These are phyloP conservation scores for Daldinia childiae DNA, from an alignment of 495 filamentous ascomycete genomes.

Conservation along the genomic window DNA sequence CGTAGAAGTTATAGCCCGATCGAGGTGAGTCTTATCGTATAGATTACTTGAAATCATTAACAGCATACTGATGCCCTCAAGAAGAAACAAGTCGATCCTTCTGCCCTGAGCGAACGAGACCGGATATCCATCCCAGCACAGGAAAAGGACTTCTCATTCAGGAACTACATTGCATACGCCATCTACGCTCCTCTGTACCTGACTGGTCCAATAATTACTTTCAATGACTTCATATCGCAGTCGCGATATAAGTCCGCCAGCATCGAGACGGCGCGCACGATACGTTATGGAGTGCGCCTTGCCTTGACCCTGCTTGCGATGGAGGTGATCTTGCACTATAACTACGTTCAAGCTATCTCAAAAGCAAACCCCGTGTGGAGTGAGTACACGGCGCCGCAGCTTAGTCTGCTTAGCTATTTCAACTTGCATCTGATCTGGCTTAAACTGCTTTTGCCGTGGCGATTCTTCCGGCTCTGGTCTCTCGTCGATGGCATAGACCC, in stretches of 20 bases:
- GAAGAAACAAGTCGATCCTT: slow-evolving; percentile 97
- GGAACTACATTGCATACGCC: slow-evolving; percentile 85
- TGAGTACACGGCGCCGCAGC: slow-evolving; percentile 85
- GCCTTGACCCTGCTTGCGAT: slow-evolving; percentile 81
- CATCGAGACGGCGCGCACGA: slow-evolving; percentile 70
- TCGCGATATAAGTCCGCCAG: slow-evolving; percentile 71
- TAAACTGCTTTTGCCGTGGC: slow-evolving; percentile 95
- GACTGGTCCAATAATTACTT: slow-evolving; percentile 91
- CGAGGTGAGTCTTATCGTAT: slow-evolving; percentile 73
- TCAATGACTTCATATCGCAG: slow-evolving; percentile 98
- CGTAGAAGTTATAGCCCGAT: slow-evolving; percentile 71
- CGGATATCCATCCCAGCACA: slow-evolving; percentile 79
- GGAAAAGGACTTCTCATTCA: slow-evolving; percentile 74
- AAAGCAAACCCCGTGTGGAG: slow-evolving; percentile 81
- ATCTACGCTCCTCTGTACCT: slow-evolving; percentile 95
- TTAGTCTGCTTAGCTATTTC: slow-evolving; percentile 93
- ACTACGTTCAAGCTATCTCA: slow-evolving; percentile 93
- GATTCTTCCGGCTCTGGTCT: slow-evolving; percentile 95
- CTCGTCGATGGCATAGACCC: slow-evolving; percentile 91
- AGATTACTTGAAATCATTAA: slow-evolving; percentile 2
- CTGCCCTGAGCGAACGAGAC: slow-evolving; percentile 85
- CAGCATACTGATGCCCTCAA: slow-evolving; percentile 73
- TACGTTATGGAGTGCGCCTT: slow-evolving; percentile 86
- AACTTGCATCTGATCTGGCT: slow-evolving; percentile 98
- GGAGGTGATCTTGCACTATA: slow-evolving; percentile 92